These are phyloP conservation scores for Phanerodontia chrysosporium DNA, from an alignment of 768 basidiomycete genomes.

Conservation along the genomic window DNA sequence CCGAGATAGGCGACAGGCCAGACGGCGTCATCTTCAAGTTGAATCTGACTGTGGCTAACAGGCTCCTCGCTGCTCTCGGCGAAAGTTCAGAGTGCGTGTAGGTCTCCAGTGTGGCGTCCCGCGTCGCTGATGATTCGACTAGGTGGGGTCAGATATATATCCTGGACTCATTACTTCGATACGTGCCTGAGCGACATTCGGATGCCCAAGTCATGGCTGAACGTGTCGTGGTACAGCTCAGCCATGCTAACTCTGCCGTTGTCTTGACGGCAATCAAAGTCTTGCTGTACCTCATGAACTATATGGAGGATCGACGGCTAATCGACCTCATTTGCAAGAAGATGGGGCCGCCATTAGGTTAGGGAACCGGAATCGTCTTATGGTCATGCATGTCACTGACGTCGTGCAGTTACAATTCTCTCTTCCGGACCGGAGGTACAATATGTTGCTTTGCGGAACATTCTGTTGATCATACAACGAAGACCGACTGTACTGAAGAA, in stretches of 20 bases:
- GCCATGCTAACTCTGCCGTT: slow-evolving; percentile 99
- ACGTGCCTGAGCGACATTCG: slow-evolving; percentile 80
- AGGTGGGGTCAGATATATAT: slow-evolving; percentile 99
- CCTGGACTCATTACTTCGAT: slow-evolving; percentile 88
- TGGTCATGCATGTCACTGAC: slow-evolving; percentile 2
- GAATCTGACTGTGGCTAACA: slow-evolving; percentile 83
- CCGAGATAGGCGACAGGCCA: slow-evolving; percentile 94
- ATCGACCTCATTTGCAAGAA: slow-evolving; percentile 93
- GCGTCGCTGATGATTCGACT: slow-evolving; percentile 12
- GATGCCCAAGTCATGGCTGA: slow-evolving; percentile 97
- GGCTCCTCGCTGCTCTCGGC: slow-evolving; percentile 83
- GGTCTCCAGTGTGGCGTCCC: not conserved
- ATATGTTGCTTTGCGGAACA: slow-evolving; percentile 95
- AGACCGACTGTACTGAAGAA: slow-evolving; percentile 89
- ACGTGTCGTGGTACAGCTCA: slow-evolving; percentile 86
- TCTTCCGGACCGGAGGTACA: slow-evolving; percentile 98
- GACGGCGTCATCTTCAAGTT: slow-evolving; percentile 92
- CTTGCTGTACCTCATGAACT: slow-evolving; percentile 96
- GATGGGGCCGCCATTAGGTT: slow-evolving; percentile 97
- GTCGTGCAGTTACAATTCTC: slow-evolving; percentile 72
- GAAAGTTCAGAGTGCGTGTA: slow-evolving; percentile 93
- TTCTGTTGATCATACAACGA: slow-evolving; percentile 94
- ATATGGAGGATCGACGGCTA: slow-evolving; percentile 86
- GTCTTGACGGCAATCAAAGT: slow-evolving; percentile 98
- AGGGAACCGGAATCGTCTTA: slow-evolving; percentile 10